A percentile compares a stretch with the other conserved stretches of the same genome.
phyloP scores from a whole-genome alignment of 2,329 filamentous ascomycete species.

The Epichloe sibirici region DNA sequence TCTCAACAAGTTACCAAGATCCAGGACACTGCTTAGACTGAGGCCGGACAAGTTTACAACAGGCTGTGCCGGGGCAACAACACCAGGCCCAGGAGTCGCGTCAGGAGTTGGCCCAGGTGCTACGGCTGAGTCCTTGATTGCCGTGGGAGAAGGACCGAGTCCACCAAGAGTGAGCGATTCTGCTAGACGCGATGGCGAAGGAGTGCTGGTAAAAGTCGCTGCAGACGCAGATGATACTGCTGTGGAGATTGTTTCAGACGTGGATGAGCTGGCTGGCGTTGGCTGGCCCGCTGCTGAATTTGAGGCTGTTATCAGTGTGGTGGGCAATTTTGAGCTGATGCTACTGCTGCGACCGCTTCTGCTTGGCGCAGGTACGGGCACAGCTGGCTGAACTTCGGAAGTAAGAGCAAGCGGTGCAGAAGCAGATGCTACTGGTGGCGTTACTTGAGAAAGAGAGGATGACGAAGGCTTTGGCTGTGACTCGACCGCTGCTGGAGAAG shows the following conservation, averaged over 20 bases:
- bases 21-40: slow-evolving; percentile 29
- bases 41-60: slow-evolving; percentile 28
- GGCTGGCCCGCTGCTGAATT: background rate
- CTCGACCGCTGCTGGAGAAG: background rate
- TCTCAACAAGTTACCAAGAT: slow-evolving; percentile 28
- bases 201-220: background rate
- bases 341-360: background rate
- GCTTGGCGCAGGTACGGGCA: background rate
- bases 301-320: background rate
- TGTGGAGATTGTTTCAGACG: background rate
- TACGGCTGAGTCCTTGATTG: slow-evolving; percentile 4
- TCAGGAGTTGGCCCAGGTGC: background rate
- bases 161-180: slow-evolving; percentile 1
- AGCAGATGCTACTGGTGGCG: background rate
- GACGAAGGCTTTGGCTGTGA: background rate
- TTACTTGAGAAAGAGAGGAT: background rate
- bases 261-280: background rate
- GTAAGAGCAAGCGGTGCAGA: background rate
- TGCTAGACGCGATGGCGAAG: background rate
- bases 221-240: slow-evolving; percentile 7
- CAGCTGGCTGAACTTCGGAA: background rate
- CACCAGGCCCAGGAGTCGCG: slow-evolving; percentile 7
- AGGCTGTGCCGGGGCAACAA: slow-evolving; percentile 10
- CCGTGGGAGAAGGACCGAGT: background rate
- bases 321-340: background rate